Evolutionary conservation across 345 rosid genomes (phyloP).

Genomic region (Conringia planisiliqua): DNA sequence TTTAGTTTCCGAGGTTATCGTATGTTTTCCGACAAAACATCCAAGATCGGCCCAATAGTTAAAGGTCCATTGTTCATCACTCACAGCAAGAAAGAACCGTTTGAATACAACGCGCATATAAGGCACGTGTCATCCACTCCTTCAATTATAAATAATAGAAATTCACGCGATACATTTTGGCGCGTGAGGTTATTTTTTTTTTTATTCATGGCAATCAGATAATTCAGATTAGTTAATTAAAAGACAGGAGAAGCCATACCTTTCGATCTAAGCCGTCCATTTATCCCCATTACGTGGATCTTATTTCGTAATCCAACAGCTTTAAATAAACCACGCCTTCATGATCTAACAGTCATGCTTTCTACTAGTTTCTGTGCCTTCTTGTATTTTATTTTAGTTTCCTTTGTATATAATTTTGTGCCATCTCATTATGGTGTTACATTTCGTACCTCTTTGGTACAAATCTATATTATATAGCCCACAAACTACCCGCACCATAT

Average conservation of each 20-base stretch:
- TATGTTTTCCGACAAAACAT: no score
- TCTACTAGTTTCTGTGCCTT: slow-evolving; percentile 7
- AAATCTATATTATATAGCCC: neutral
- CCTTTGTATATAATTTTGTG: neutral
- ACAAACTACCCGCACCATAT: neutral
- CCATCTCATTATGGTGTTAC: neutral
- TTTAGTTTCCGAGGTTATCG: no score
- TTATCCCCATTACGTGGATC: slow-evolving; percentile 15
- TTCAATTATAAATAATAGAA: no score
- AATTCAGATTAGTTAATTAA: neutral
- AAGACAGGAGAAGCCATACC: slow-evolving; percentile 11
- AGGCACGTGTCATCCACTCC: no score
- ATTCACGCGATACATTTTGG: neutral
- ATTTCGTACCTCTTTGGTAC: neutral
- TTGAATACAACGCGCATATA: no score
- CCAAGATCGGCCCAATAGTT: neutral
- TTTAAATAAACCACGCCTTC: neutral
- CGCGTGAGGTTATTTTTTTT: neutral
- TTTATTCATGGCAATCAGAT: neutral
- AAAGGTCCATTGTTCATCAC: no score
- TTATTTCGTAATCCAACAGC: neutral
- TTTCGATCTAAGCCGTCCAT: slow-evolving; percentile 15
- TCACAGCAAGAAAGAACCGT: no score
- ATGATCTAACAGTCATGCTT: slow-evolving; percentile 15
- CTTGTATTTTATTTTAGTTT: neutral